These are phyloP conservation scores for Cryptosporidium andersoni DNA, from an alignment of 169 alveolate species.

Conservation along the genomic window DNA sequence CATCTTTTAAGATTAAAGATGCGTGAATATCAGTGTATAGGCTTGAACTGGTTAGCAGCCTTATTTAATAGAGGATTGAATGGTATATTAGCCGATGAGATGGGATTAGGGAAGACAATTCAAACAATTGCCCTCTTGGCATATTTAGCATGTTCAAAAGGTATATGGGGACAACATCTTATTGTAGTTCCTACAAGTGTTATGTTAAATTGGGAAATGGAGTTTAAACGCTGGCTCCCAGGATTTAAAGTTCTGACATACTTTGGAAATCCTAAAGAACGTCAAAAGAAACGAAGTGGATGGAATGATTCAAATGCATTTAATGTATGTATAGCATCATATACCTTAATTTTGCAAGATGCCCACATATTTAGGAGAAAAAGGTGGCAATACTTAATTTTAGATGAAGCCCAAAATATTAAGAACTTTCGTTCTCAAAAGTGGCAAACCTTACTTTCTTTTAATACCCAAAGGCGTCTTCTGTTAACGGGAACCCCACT, in stretches of 20 bases:
- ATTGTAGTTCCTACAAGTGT: slow-evolving; percentile 99
- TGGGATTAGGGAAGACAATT: slow-evolving; percentile 99
- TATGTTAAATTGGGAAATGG: slow-evolving; percentile 98
- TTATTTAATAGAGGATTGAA: slow-evolving; percentile 92
- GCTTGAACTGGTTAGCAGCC: slow-evolving; percentile 96
- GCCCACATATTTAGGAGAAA: slow-evolving; percentile 92
- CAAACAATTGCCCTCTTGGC: slow-evolving; percentile 97
- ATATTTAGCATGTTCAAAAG: slow-evolving; percentile 94
- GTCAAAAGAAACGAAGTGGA: slow-evolving; percentile 89
- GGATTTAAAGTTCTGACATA: slow-evolving; percentile 94
- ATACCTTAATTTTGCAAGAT: slow-evolving; percentile 94
- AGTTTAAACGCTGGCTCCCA: slow-evolving; percentile 98
- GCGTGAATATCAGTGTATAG: slow-evolving; percentile 94
- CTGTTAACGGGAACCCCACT: slow-evolving; percentile 99
- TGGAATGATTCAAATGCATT: slow-evolving; percentile 95
- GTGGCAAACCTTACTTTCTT: slow-evolving; percentile 96
- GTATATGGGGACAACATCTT: slow-evolving; percentile 98
- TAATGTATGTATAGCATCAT: slow-evolving; percentile 96
- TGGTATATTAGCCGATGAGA: slow-evolving; percentile 99
- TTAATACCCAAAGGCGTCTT: slow-evolving; percentile 94
- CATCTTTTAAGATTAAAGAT: slow-evolving; percentile 88
- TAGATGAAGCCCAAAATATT: slow-evolving; percentile 99
- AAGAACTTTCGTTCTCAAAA: slow-evolving; percentile 96
- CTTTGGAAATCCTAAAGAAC: slow-evolving; percentile 91
- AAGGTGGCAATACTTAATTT: slow-evolving; percentile 95